Percentiles rank a stretch among this genome's conserved stretches.
phyloP scores from a whole-genome alignment of 2,329 filamentous ascomycete species.

The Claviceps africana region DNA sequence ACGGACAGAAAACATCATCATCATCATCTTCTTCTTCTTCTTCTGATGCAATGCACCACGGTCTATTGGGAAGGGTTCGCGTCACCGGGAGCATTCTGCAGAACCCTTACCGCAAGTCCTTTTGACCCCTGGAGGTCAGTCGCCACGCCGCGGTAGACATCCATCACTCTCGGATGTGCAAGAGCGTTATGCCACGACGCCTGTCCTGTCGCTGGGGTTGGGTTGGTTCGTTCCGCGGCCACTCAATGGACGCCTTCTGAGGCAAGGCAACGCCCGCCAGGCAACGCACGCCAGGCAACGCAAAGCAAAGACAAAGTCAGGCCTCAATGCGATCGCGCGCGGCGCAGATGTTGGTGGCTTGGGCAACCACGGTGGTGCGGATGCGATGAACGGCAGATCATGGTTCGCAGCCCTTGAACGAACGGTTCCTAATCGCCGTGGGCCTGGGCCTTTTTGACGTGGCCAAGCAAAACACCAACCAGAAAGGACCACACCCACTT shows the following conservation, averaged over 20 bases:
- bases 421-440: conserved; percentile 4
- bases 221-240: no score
- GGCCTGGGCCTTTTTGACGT: conserved; percentile 6
- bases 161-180: no score
- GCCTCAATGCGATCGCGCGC: neutral
- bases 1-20: neutral
- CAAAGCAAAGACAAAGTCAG: neutral
- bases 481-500: neutral
- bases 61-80: neutral
- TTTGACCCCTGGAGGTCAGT: neutral
- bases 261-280: no score
- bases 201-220: neutral
- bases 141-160: neutral
- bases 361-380: conserved; percentile 3
- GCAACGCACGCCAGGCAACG: no score
- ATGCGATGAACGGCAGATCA: conserved; percentile 9
- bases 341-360: conserved; percentile 4
- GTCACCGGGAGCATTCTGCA: neutral
- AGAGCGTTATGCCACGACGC: neutral
- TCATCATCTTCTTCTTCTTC: no score
- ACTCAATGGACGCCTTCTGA: no score
- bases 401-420: conserved; percentile 8
- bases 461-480: conserved; percentile 5
- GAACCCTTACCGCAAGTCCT: neutral
- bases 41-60: neutral